These are phyloP conservation scores for Colletotrichum liriopes DNA, from an alignment of 2,329 filamentous ascomycete genomes.

Conservation along the genomic window DNA sequence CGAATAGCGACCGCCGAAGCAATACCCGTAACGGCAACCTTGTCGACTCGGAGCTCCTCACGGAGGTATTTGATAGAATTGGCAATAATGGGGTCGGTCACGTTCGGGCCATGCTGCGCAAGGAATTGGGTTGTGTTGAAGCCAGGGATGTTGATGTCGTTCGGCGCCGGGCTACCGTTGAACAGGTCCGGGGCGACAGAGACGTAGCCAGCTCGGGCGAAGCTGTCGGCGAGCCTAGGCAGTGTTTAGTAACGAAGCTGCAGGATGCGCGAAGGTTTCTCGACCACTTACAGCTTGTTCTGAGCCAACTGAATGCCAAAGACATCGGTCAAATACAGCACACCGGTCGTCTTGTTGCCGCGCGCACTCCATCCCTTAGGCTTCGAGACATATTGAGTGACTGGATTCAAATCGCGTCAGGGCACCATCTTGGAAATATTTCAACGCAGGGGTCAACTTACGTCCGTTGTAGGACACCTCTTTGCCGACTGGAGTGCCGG, in stretches of 20 bases:
- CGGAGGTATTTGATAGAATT: constrained; percentile 62
- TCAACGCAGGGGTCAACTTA: background rate
- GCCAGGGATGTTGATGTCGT: constrained; percentile 53
- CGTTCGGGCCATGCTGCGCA: constrained; percentile 55
- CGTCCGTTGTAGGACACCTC: constrained; percentile 29
- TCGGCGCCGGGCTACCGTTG: constrained; percentile 68
- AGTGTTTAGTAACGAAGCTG: background rate
- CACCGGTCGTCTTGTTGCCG: constrained; percentile 22
- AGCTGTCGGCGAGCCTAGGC: constrained; percentile 71
- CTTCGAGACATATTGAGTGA: constrained; percentile 40
- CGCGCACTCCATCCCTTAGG: constrained; percentile 18
- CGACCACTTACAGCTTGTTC: constrained; percentile 42
- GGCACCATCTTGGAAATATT: background rate
- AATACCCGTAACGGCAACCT: constrained; percentile 75
- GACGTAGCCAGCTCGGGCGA: constrained; percentile 77
- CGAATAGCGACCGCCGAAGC: constrained; percentile 74
- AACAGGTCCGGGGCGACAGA: constrained; percentile 78
- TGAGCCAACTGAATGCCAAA: constrained; percentile 53
- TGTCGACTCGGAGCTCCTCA: constrained; percentile 63
- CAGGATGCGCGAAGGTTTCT: too few relatives aligned
- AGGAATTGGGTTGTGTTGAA: constrained; percentile 61
- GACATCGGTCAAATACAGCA: constrained; percentile 53
- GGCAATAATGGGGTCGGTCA: constrained; percentile 64
- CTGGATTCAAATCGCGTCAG: background rate
- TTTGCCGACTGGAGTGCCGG: constrained; percentile 36